Evolutionary conservation across 495 filamentous ascomycete genomes (phyloP).

Genomic region (Tuber umbilicatum): DNA sequence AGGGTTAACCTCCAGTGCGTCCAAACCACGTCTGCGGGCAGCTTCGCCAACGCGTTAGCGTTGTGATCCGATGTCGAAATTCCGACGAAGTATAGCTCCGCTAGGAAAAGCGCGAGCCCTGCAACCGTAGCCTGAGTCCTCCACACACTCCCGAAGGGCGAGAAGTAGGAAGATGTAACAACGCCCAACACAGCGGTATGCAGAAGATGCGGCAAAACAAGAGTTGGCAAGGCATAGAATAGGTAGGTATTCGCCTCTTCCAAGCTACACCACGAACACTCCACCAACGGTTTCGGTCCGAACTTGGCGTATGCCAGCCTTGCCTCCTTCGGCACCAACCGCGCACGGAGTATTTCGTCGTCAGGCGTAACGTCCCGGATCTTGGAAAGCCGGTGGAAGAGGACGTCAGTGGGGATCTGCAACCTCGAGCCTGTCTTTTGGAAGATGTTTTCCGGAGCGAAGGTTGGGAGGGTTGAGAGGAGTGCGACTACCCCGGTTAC

Average conservation of each 20-base stretch:
- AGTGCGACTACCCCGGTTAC: slow-evolving; percentile 53
- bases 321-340: slow-evolving; percentile 62
- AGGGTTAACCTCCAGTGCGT: slow-evolving; percentile 63
- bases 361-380: slow-evolving; percentile 55
- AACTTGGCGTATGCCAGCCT: slow-evolving; percentile 75
- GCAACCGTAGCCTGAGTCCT: slow-evolving; percentile 61
- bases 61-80: slow-evolving; percentile 56
- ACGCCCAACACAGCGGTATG: slow-evolving; percentile 65
- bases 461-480: slow-evolving; percentile 58
- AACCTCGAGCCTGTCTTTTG: slow-evolving; percentile 61
- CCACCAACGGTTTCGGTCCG: slow-evolving; percentile 63
- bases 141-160: slow-evolving; percentile 56
- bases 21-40: slow-evolving; percentile 54
- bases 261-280: slow-evolving; percentile 75
- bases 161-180: slow-evolving; percentile 54
- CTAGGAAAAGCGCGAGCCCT: slow-evolving; percentile 52
- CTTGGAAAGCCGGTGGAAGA: slow-evolving; percentile 70
- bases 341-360: slow-evolving; percentile 59
- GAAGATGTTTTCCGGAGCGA: slow-evolving; percentile 79
- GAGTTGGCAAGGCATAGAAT: slow-evolving; percentile 69
- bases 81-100: slow-evolving; percentile 57
- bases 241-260: slow-evolving; percentile 67
- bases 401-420: slow-evolving; percentile 73
- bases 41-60: slow-evolving; percentile 53
- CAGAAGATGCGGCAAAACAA: slow-evolving; percentile 68